Conservation (phyloP, 108 stramenopile species). For the Aurantiochytrium sp. region DNA sequence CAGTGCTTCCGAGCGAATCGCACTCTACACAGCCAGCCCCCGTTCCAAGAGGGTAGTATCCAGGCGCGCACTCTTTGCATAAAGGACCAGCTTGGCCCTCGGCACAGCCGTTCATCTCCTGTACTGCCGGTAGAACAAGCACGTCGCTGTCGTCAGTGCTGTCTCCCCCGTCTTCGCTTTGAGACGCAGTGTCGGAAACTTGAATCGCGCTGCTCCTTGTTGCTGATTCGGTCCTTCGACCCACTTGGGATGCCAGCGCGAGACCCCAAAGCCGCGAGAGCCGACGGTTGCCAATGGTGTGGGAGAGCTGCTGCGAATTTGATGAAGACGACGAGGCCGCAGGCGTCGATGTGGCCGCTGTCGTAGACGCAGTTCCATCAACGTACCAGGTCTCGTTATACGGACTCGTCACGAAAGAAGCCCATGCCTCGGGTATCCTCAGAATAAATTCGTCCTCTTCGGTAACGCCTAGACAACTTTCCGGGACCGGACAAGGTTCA, state of each 20-base stretch:
- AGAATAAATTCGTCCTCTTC: background rate
- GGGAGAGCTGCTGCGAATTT: too few relatives aligned
- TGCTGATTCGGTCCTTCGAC: too few relatives aligned
- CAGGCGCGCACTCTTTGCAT: conserved; percentile 5
- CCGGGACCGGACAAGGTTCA: background rate
- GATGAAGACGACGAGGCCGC: background rate
- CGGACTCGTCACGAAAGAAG: background rate
- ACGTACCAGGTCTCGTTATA: background rate
- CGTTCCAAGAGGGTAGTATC: background rate
- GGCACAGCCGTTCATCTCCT: background rate
- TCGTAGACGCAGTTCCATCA: background rate
- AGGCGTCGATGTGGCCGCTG: background rate
- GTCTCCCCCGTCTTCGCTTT: too few relatives aligned
- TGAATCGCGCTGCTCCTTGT: too few relatives aligned
- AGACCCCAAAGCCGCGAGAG: too few relatives aligned
- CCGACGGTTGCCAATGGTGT: too few relatives aligned
- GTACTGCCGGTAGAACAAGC: background rate
- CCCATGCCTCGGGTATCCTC: background rate
- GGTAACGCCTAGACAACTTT: background rate
- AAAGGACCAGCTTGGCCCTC: background rate
- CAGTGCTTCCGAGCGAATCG: background rate
- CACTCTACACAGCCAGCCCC: background rate
- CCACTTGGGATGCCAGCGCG: too few relatives aligned
- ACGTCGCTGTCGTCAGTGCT: background rate
- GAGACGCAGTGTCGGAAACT: too few relatives aligned